Conservation (phyloP, 176 grass and related monocot species). For the Bothriochloa decipiens region DNA sequence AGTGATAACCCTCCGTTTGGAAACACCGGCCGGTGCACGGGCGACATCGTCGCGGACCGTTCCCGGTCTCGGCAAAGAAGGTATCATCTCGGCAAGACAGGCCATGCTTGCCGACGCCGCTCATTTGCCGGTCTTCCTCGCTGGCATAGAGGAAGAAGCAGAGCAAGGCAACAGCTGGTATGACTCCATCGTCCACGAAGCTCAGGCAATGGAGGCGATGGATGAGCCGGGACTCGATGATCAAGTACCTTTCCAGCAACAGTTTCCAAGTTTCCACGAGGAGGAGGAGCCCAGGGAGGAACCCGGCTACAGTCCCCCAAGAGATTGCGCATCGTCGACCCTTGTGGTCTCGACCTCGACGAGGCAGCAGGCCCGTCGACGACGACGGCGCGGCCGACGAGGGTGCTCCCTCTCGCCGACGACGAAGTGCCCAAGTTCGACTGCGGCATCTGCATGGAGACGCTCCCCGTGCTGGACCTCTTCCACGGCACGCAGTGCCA, state of each 20-base stretch:
- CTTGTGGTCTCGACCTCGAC: slow-evolving; percentile 1
- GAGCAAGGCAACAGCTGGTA: background rate
- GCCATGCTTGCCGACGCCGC: background rate
- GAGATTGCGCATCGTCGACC: background rate
- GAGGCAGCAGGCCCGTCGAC: slow-evolving; percentile 18
- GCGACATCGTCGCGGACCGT: background rate
- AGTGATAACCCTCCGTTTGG: background rate
- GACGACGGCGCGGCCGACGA: background rate
- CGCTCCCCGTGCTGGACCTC: slow-evolving; percentile 13
- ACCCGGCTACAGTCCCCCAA: background rate
- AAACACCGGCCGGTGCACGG: background rate
- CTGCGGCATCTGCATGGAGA: slow-evolving; percentile 59
- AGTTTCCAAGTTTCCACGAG: background rate
- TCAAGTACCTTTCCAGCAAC: too few relatives aligned
- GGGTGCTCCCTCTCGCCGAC: slow-evolving; percentile 21
- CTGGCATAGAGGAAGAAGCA: background rate
- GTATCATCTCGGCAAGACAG: background rate
- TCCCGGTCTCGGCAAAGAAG: background rate
- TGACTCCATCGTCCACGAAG: background rate
- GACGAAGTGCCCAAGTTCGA: slow-evolving; percentile 34
- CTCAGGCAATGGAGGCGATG: background rate
- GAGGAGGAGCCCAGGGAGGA: background rate
- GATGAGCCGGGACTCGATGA: background rate
- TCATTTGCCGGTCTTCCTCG: background rate
- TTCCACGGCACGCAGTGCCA: slow-evolving; percentile 42